Evolutionary conservation across 768 basidiomycete species (phyloP), one percentile per base, ranked within the genome.

Genomic region (Lyophyllum semitale): DNA sequence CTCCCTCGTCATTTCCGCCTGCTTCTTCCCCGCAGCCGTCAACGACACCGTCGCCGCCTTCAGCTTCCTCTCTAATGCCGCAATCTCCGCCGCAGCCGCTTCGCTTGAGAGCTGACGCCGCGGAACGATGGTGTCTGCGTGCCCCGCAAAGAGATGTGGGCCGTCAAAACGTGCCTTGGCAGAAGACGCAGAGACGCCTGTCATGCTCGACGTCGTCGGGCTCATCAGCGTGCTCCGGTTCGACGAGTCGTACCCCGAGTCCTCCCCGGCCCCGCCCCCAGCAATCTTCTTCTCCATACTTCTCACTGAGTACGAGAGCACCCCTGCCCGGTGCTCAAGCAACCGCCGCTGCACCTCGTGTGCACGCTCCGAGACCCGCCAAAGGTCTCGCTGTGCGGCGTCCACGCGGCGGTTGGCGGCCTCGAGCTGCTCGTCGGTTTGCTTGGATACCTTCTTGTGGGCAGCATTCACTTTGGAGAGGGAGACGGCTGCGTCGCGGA

Each of bases 101-200:
- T 79, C 74, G 0, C 80, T 72, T 3, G 76, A 74, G 38, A 77
- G 69, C 27, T 73, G 73, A 38, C 72, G 63, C 42, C 67, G 71
- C 0, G 89, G 89, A 0, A 88, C 73, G 17, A 89, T 72, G 4
- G 89, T 81, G 41, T 85, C 80, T 3, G 81, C 84, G 60, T 93
- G 89, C 0, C 93, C 92, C 0, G 93, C 90, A 59, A 93, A 93
- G 50, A 94, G 76, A 72, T 93, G 91, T 0, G 88, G 84, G 12
- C 91, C 91, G 51, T 91, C 90, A 66, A 95, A 95, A 35, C 83
- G 84, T 8, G 73, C 62, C 38, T 75, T 77, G n/a, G 78, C 72
- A 5, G 82, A 72, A 12, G 78, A 70, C 1, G 74, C 66, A n/a
- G 74, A 70, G 13, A 70, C 58, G 42, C 77, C 79, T 25, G 76